These are phyloP conservation scores for Lactarius akahatsu DNA, from an alignment of 768 basidiomycete species.

Conservation along the genomic window DNA sequence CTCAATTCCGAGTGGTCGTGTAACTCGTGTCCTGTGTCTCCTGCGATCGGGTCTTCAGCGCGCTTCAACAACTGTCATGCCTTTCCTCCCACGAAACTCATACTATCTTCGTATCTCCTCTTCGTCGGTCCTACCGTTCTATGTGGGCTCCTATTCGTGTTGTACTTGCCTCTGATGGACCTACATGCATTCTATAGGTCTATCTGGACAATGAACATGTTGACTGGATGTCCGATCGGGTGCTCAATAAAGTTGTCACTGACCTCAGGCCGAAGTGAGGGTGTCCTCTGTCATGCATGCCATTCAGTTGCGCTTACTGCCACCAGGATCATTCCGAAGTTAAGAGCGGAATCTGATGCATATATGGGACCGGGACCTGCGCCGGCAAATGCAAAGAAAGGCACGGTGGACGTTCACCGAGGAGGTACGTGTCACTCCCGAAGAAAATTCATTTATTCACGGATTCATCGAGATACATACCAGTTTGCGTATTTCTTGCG, in stretches of 20 bases:
- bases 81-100: conserved; percentile 69
- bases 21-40: no score
- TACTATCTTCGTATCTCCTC: conserved; percentile 83
- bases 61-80: conserved; percentile 42
- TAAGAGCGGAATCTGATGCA: conserved; percentile 56
- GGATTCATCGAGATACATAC: conserved; percentile 59
- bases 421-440: conserved; percentile 55
- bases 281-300: conserved; percentile 10
- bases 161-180: neutral
- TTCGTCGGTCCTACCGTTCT: conserved; percentile 71
- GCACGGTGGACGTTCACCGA: conserved; percentile 78
- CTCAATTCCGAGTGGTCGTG: no score
- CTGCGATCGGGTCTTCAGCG: neutral
- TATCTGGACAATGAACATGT: conserved; percentile 88
- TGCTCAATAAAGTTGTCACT: conserved; percentile 76
- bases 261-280: conserved; percentile 72
- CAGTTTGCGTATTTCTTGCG: conserved; percentile 92
- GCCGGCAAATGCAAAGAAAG: conserved; percentile 55
- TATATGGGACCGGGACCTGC: conserved; percentile 41
- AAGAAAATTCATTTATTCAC: conserved; percentile 11
- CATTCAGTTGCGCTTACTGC: conserved; percentile 1
- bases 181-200: conserved; percentile 43
- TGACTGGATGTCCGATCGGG: conserved; percentile 85
- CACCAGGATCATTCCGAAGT: conserved; percentile 61
- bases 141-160: conserved; percentile 45